These are phyloP conservation scores for Coniferiporia sulphurascens DNA, from an alignment of 1,284 basidiomycete species.

Conservation along the genomic window DNA sequence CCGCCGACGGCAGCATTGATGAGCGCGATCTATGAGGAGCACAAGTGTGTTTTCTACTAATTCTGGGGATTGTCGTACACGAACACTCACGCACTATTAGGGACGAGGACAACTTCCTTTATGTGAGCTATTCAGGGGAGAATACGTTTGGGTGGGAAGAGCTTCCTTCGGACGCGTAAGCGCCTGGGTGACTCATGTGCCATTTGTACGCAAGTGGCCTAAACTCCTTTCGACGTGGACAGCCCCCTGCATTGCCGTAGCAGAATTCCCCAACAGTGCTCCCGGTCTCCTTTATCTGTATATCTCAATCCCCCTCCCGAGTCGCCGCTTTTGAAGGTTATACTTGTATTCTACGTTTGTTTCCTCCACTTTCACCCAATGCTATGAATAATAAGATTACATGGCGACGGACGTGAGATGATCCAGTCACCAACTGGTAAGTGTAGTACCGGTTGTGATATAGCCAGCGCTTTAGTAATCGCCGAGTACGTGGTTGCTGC, in stretches of 20 bases:
- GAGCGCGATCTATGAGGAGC: conserved; percentile 99
- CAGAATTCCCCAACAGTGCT: neutral
- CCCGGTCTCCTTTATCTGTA: conserved; percentile 1
- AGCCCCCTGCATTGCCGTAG: neutral
- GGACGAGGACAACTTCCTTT: conserved; percentile 95
- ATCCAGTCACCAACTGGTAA: no score
- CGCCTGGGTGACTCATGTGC: conserved; percentile 2
- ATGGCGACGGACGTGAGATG: neutral
- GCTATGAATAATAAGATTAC: conserved; percentile 1
- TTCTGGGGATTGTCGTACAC: neutral
- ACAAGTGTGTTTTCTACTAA: conserved; percentile 67
- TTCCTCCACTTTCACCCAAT: neutral
- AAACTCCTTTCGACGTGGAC: neutral
- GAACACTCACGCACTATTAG: conserved; percentile 38
- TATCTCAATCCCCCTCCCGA: conserved; percentile 6
- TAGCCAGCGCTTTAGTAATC: no score
- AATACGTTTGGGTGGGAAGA: conserved; percentile 74
- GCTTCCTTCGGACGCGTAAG: conserved; percentile 14
- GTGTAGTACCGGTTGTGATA: no score
- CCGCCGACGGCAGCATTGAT: conserved; percentile 98
- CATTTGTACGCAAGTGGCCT: neutral
- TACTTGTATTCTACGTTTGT: conserved; percentile 15
- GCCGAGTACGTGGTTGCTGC: no score
- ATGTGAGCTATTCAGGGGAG: conserved; percentile 95
- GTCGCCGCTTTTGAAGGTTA: conserved; percentile 4